These are phyloP conservation scores for Penicillium sp. DNA, from an alignment of 2,329 filamentous ascomycete species.

Conservation along the genomic window DNA sequence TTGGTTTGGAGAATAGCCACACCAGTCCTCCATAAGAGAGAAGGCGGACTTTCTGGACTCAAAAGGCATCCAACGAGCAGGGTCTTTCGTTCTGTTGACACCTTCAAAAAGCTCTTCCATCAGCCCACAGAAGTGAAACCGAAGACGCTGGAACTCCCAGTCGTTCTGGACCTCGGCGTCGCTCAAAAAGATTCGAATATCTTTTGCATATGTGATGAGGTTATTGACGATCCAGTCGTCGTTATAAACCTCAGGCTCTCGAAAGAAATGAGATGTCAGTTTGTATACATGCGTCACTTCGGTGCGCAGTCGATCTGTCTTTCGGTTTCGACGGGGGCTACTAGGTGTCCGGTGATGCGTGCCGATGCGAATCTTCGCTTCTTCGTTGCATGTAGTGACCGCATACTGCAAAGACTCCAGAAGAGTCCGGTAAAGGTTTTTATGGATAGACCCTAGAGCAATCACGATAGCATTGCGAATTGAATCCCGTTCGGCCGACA, in stretches of 20 bases:
- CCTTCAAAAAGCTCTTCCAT: conserved; percentile 91
- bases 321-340: conserved; percentile 71
- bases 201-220: conserved; percentile 81
- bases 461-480: conserved; percentile 86
- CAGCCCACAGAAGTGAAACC: conserved; percentile 88
- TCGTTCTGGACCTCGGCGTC: conserved; percentile 92
- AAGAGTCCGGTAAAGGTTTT: conserved; percentile 84
- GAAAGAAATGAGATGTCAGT: conserved; percentile 82
- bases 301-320: conserved; percentile 79
- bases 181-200: conserved; percentile 88
- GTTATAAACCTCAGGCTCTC: conserved; percentile 67
- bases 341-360: conserved; percentile 77
- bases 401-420: conserved; percentile 85
- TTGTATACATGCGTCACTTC: conserved; percentile 97
- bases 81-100: conserved; percentile 77
- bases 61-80: conserved; percentile 93
- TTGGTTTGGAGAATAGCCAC: conserved; percentile 90
- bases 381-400: conserved; percentile 78
- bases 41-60: conserved; percentile 94
- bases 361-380: conserved; percentile 71
- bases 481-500: conserved; percentile 70
- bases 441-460: conserved; percentile 89
- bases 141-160: conserved; percentile 85
- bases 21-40: conserved; percentile 98
- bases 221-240: conserved; percentile 90